Conservation (phyloP, 179 eudicot genomes). For the Beta corolliflora region DNA sequence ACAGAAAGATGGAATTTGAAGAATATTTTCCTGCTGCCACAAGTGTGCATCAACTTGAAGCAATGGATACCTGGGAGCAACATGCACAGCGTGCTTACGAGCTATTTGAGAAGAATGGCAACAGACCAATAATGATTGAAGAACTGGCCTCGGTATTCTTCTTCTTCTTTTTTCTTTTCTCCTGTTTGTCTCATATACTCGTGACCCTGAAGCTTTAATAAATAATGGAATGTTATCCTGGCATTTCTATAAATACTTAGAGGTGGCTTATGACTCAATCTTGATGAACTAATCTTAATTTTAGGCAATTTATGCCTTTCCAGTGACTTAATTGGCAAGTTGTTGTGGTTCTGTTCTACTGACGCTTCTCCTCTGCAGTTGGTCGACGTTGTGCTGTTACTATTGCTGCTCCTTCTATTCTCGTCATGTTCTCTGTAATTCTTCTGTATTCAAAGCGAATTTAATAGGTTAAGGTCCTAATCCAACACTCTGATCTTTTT, state of each 20-base stretch:
- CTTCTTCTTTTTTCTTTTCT: neutral
- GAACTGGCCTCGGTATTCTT: conserved; percentile 76
- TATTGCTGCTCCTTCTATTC: too few species aligned
- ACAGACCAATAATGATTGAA: conserved; percentile 79
- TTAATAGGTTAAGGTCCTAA: too few species aligned
- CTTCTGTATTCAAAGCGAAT: too few species aligned
- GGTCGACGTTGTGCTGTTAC: too few species aligned
- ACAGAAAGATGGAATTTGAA: conserved; percentile 72
- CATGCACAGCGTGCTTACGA: conserved; percentile 72
- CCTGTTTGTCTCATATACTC: too few species aligned
- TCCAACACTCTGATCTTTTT: too few species aligned
- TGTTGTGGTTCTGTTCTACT: neutral
- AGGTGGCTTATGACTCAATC: neutral
- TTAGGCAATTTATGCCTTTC: neutral
- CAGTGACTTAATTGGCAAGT: neutral
- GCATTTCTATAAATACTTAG: neutral
- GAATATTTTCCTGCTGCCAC: conserved; percentile 75
- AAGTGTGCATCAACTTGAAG: conserved; percentile 78
- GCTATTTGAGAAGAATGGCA: conserved; percentile 83
- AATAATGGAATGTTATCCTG: neutral
- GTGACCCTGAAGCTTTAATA: neutral
- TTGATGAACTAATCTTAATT: neutral
- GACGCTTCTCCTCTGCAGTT: too few species aligned
- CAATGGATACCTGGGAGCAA: conserved; percentile 72
- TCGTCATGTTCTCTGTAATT: too few species aligned